Percentiles rank a stretch among this genome's conserved stretches.
Conservation (phyloP, 2,329 filamentous ascomycete species). For the Scytalidium lignicola region DNA sequence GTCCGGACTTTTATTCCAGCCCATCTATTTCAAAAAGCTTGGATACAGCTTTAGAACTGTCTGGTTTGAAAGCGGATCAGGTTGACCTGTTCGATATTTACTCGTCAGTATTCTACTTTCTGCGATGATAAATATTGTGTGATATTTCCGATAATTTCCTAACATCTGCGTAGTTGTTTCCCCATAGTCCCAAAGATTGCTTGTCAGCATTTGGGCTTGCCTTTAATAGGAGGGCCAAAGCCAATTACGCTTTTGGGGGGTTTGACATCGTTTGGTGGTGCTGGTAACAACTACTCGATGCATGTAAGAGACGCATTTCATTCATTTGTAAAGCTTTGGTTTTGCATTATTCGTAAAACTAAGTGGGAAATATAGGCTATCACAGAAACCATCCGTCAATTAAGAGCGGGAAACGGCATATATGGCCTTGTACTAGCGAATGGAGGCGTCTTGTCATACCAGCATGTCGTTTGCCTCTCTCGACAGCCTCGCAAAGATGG, state of each 20-base stretch:
- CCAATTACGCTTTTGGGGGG: constrained; percentile 59
- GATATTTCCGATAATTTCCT: background rate
- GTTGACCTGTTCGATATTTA: constrained; percentile 62
- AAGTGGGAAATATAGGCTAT: constrained; percentile 33
- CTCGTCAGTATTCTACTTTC: constrained; percentile 35
- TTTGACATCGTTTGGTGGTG: constrained; percentile 63
- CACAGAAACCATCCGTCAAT: constrained; percentile 48
- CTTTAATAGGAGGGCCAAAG: constrained; percentile 39
- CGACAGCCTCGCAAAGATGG: constrained; percentile 32
- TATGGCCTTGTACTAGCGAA: constrained; percentile 60
- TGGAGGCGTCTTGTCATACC: constrained; percentile 60
- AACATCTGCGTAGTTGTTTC: constrained; percentile 49
- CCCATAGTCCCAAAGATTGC: constrained; percentile 66
- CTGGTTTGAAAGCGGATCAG: constrained; percentile 41
- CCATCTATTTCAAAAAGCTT: constrained; percentile 54
- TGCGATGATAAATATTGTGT: background rate
- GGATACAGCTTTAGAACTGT: constrained; percentile 44
- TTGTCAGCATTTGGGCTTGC: constrained; percentile 51
- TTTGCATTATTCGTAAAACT: background rate
- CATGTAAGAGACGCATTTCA: constrained; percentile 40
- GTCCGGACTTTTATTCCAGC: constrained; percentile 52
- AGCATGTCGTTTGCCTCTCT: constrained; percentile 57
- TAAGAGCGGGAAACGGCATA: constrained; percentile 40
- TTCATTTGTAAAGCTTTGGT: background rate
- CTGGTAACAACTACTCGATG: constrained; percentile 68